Conservation (phyloP, 2,329 filamentous ascomycete species). For the Aspergillus bombycis region DNA sequence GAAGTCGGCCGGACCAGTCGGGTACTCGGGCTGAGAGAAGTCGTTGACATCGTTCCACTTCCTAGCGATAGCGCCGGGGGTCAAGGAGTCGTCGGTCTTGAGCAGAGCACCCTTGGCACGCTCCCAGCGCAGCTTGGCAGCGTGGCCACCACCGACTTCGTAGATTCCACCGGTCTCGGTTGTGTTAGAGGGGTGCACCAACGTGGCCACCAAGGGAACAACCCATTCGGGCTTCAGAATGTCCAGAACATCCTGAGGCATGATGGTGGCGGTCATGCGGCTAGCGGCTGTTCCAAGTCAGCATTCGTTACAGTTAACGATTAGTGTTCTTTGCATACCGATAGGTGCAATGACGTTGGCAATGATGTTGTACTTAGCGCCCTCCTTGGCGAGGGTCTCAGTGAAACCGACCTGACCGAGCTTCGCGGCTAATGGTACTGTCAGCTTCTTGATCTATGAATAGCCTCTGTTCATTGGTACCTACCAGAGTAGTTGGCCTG, state of each 20-base stretch:
- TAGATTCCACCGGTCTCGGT: slow-evolving; percentile 86
- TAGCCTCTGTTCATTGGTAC: slow-evolving; percentile 18
- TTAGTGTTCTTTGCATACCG: slow-evolving; percentile 33
- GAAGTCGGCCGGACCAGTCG: slow-evolving; percentile 84
- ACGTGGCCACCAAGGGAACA: slow-evolving; percentile 84
- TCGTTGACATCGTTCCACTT: slow-evolving; percentile 88
- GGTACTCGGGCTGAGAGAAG: slow-evolving; percentile 82
- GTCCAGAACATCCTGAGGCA: slow-evolving; percentile 89
- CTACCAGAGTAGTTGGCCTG: slow-evolving; percentile 89
- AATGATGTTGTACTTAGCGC: slow-evolving; percentile 95
- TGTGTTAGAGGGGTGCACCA: slow-evolving; percentile 84
- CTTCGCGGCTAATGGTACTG: slow-evolving; percentile 71
- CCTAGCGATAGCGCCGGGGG: slow-evolving; percentile 81
- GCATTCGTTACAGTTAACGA: neutral
- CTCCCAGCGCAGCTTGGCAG: slow-evolving; percentile 95
- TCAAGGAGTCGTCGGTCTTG: slow-evolving; percentile 85
- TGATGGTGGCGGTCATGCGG: slow-evolving; percentile 92
- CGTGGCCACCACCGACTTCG: slow-evolving; percentile 88
- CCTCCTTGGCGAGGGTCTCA: slow-evolving; percentile 97
- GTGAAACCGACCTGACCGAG: slow-evolving; percentile 95
- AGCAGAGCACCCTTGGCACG: slow-evolving; percentile 84
- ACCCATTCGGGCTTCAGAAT: slow-evolving; percentile 92
- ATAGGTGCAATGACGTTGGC: slow-evolving; percentile 94
- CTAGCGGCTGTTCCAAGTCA: slow-evolving; percentile 67
- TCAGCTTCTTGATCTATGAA: slow-evolving; percentile 23